Evolutionary conservation across 768 basidiomycete genomes (phyloP).

Genomic region (Boletus patriciae): DNA sequence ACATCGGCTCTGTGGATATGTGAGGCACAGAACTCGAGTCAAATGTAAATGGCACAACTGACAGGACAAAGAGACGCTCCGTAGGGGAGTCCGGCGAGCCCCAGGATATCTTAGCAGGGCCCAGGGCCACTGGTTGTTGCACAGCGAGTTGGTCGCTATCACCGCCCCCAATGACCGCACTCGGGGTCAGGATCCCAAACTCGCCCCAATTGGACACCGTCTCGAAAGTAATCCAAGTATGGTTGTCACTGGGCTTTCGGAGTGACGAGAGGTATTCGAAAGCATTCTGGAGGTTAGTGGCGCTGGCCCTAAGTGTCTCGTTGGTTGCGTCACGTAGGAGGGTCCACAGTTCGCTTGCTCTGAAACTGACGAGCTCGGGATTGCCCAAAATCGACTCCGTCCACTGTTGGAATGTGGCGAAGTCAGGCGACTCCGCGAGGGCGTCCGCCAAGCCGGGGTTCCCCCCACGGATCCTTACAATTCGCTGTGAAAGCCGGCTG

Average conservation of each 20-base stretch:
- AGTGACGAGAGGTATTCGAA: slow-evolving; percentile 4
- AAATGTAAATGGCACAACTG: background rate
- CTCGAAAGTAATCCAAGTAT: slow-evolving; percentile 4
- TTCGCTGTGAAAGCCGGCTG: slow-evolving; percentile 4
- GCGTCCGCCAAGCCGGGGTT: background rate
- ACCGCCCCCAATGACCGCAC: slow-evolving; percentile 2
- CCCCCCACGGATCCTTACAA: slow-evolving; percentile 6
- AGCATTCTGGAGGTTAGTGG: slow-evolving; percentile 1
- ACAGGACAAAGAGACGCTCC: background rate
- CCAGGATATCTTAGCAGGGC: slow-evolving; percentile 5
- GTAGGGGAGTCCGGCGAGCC: background rate
- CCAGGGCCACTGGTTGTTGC: background rate
- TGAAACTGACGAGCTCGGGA: background rate
- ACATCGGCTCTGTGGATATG: background rate
- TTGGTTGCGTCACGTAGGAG: slow-evolving; percentile 1
- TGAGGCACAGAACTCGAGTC: background rate
- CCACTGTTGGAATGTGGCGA: slow-evolving; percentile 3
- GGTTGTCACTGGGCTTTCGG: slow-evolving; percentile 1
- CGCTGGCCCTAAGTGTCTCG: background rate
- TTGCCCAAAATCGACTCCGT: background rate
- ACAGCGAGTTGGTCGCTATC: background rate
- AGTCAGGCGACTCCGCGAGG: background rate
- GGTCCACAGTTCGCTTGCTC: slow-evolving; percentile 2
- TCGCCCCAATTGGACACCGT: background rate
- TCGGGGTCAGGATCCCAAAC: slow-evolving; percentile 6